A percentile compares a stretch with the other conserved stretches of the same genome.
Conservation (phyloP, 2,329 filamentous ascomycete species). For the Blastomyces parvus region DNA sequence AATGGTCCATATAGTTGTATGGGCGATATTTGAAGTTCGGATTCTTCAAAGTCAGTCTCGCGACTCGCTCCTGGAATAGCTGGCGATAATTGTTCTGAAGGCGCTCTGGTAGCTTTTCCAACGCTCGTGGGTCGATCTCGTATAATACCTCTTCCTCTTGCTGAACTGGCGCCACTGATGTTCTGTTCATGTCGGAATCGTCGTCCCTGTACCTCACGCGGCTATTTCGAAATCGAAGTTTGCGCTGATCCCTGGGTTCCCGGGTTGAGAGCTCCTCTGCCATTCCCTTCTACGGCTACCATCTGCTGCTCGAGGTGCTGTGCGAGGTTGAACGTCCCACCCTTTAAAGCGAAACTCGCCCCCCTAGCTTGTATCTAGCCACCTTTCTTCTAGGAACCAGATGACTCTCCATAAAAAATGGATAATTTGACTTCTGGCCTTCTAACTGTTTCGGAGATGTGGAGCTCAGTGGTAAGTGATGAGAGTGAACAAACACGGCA, state of each 20-base stretch:
- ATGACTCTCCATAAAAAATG: neutral
- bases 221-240: neutral
- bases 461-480: neutral
- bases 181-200: constrained; percentile 3
- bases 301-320: neutral
- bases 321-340: neutral
- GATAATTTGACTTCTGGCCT: neutral
- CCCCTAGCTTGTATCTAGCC: neutral
- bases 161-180: constrained; percentile 2
- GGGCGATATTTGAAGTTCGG: constrained; percentile 12
- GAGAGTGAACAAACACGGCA: neutral
- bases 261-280: neutral
- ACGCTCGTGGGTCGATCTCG: constrained; percentile 21
- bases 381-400: neutral
- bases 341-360: neutral
- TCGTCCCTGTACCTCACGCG: neutral
- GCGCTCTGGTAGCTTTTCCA: constrained; percentile 20
- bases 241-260: neutral
- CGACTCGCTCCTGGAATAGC: constrained; percentile 21
- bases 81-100: constrained; percentile 23
- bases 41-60: constrained; percentile 14
- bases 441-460: neutral
- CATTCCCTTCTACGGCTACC: neutral
- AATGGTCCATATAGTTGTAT: constrained; percentile 6
- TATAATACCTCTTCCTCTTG: constrained; percentile 25